These are phyloP conservation scores for Adansonia rubrostipa DNA, from an alignment of 441 rosid genomes.

Conservation along the genomic window DNA sequence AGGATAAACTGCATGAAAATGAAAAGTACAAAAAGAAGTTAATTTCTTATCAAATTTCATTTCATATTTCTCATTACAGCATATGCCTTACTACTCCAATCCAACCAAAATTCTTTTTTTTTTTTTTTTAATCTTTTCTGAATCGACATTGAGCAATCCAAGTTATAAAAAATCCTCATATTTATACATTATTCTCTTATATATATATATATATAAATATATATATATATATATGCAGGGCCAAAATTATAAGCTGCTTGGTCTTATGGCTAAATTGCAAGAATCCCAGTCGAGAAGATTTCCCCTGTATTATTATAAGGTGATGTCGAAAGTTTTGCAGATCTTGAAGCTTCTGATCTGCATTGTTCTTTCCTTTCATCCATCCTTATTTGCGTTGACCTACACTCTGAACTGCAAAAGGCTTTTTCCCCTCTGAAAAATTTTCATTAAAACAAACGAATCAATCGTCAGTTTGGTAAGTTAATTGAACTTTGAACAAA, in stretches of 20 bases:
- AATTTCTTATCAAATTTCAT: constrained; percentile 5
- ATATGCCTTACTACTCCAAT: constrained; percentile 12
- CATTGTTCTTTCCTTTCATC: constrained; percentile 59
- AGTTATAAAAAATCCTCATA: neutral
- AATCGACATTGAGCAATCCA: neutral
- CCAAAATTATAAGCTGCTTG: constrained; percentile 1
- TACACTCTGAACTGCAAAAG: constrained; percentile 61
- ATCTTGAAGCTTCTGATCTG: constrained; percentile 44
- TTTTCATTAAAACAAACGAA: neutral
- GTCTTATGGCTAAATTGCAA: constrained; percentile 42
- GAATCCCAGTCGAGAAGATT: constrained; percentile 58
- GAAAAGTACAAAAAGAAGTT: neutral
- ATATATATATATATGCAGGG: constrained; percentile 21
- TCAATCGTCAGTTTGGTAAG: neutral
- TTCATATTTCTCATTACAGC: constrained; percentile 1
- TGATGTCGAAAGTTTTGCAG: constrained; percentile 42
- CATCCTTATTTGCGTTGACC: constrained; percentile 49
- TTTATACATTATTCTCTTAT: neutral
- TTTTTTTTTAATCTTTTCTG: neutral
- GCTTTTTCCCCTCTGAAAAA: constrained; percentile 61
- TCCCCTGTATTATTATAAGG: constrained; percentile 41
- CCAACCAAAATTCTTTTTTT: constrained; percentile 18
- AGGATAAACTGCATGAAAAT: neutral
- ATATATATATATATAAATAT: constrained; percentile 26
- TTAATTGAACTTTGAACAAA: neutral